Conservation (phyloP, 2,329 filamentous ascomycete genomes). For the Fusarium anguioides region DNA sequence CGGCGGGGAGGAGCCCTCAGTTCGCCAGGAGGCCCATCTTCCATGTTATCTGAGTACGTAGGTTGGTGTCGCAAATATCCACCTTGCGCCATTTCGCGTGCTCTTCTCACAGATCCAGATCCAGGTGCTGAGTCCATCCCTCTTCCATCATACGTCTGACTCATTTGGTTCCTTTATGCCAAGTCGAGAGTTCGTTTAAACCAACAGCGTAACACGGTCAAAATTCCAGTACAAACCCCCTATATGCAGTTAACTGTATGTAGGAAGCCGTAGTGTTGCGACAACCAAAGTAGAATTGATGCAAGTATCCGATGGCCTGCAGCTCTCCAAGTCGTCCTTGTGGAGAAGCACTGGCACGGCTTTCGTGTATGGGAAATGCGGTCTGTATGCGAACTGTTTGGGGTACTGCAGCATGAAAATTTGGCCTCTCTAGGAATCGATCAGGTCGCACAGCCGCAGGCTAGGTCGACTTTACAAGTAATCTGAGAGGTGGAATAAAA, state of each 20-base stretch:
- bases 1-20: constrained; percentile 45
- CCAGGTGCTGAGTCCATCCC: constrained; percentile 60
- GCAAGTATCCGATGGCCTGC: constrained; percentile 32
- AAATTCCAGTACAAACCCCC: constrained; percentile 20
- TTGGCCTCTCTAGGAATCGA: constrained; percentile 27
- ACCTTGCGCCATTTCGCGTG: constrained; percentile 63
- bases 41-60: constrained; percentile 43
- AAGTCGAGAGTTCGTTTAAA: constrained; percentile 37
- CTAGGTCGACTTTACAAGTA: constrained; percentile 31
- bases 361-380: constrained; percentile 35
- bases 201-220: constrained; percentile 24
- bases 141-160: constrained; percentile 65
- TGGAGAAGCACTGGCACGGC: constrained; percentile 25
- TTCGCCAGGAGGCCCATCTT: constrained; percentile 43
- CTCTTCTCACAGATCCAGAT: constrained; percentile 64
- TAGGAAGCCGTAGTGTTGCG: constrained; percentile 35
- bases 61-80: constrained; percentile 47
- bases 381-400: constrained; percentile 31
- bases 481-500: constrained; percentile 11
- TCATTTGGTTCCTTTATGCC: constrained; percentile 59
- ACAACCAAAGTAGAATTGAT: constrained; percentile 21
- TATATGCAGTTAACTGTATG: constrained; percentile 41
- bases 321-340: constrained; percentile 15
- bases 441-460: constrained; percentile 39
- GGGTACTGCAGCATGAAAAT: constrained; percentile 44